A percentile compares a stretch with the other conserved stretches of the same genome.
Evolutionary conservation across 176 grass and related monocot species (phyloP).

Genomic region (Dactylis glomerata): DNA sequence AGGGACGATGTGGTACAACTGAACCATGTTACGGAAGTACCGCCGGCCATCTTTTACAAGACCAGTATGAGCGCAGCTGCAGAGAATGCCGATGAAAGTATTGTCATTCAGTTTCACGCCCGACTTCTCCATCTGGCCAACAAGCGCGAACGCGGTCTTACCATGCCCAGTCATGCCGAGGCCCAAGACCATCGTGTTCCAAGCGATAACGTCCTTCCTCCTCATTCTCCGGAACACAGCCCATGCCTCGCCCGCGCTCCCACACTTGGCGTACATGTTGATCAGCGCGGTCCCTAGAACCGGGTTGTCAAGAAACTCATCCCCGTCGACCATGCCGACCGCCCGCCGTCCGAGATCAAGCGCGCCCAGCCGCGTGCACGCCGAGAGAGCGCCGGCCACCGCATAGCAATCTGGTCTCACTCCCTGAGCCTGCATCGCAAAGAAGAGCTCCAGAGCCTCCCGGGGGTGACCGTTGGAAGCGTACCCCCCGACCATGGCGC

Average conservation of each 20-base stretch:
- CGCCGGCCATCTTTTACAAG: conserved; percentile 55
- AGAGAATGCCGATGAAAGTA: conserved; percentile 67
- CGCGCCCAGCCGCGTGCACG: conserved; percentile 56
- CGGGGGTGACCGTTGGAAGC: conserved; percentile 52
- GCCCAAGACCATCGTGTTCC: conserved; percentile 69
- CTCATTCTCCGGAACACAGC: conserved; percentile 48
- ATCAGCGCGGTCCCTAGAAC: conserved; percentile 62
- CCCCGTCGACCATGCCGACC: conserved; percentile 18
- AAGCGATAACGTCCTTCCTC: conserved; percentile 52
- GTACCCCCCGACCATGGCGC: conserved; percentile 63
- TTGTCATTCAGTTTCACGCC: conserved; percentile 46
- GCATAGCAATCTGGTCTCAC: conserved; percentile 49
- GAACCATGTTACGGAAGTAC: conserved; percentile 49
- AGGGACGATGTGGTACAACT: conserved; percentile 38
- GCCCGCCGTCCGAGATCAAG: conserved; percentile 43
- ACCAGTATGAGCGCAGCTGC: conserved; percentile 57
- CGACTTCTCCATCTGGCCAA: conserved; percentile 47
- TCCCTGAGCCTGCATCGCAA: conserved; percentile 42
- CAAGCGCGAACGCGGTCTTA: conserved; percentile 46
- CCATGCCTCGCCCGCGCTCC: conserved; percentile 48
- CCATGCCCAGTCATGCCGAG: conserved; percentile 57
- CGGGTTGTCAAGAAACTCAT: conserved; percentile 53
- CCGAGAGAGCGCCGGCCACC: conserved; percentile 44
- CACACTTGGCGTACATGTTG: conserved; percentile 71
- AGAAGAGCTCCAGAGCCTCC: conserved; percentile 57